Percentiles rank a stretch among this genome's conserved stretches.
Conservation (phyloP, 2,329 filamentous ascomycete species). For the Bipolaris cookei region DNA sequence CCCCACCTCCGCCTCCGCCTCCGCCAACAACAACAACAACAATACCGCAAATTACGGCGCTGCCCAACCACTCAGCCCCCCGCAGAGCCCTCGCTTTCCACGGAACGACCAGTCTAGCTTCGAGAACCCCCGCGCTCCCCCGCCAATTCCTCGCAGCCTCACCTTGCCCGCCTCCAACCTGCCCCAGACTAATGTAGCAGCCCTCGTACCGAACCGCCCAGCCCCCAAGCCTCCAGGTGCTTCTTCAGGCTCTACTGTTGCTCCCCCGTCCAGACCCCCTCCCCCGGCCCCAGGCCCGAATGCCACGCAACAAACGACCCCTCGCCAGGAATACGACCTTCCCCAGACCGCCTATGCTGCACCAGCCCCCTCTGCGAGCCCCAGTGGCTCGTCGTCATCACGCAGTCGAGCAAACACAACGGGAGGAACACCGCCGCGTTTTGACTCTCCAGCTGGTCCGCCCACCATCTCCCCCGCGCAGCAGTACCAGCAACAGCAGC, state of each 20-base stretch:
- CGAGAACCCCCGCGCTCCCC: conserved; percentile 92
- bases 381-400: conserved; percentile 45
- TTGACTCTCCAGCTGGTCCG: conserved; percentile 56
- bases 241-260: conserved; percentile 52
- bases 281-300: conserved; percentile 61
- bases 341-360: conserved; percentile 53
- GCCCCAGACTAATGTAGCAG: conserved; percentile 45
- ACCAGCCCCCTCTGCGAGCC: conserved; percentile 49
- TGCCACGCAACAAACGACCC: conserved; percentile 35
- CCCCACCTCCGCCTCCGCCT: not conserved
- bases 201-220: conserved; percentile 78
- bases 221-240: conserved; percentile 81
- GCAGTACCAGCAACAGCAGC: conserved; percentile 78
- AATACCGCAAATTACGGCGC: conserved; percentile 43
- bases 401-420: conserved; percentile 55
- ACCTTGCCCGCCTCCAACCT: conserved; percentile 51
- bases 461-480: conserved; percentile 50
- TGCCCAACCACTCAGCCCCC: conserved; percentile 70
- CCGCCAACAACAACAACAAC: not conserved
- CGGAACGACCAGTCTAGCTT: conserved; percentile 92
- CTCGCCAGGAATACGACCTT: conserved; percentile 50
- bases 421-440: conserved; percentile 44
- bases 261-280: conserved; percentile 63
- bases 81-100: conserved; percentile 84
- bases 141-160: conserved; percentile 72